phyloP scores from a whole-genome alignment of 2,329 filamentous ascomycete species.

The Tolypocladium endophyticum region DNA sequence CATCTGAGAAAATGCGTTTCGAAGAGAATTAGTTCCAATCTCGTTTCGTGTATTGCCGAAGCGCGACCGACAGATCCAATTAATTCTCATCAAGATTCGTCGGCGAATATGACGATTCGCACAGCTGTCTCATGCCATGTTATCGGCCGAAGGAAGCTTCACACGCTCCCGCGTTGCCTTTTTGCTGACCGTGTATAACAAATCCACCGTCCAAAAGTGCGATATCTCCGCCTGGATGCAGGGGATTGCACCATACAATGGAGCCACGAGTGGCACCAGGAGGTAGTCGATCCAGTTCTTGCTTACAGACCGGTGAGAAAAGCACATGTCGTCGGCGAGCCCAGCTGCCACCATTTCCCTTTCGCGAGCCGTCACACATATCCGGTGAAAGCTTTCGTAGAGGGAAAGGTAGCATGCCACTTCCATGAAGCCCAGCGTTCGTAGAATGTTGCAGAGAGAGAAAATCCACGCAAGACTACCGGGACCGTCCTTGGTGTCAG shows the following conservation, averaged over 20 bases:
- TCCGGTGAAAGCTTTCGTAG: slow-evolving; percentile 57
- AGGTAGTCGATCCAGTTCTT: slow-evolving; percentile 52
- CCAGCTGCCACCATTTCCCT: slow-evolving; percentile 57
- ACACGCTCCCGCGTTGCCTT: slow-evolving; percentile 48
- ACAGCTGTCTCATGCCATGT: slow-evolving; percentile 25
- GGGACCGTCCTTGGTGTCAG: slow-evolving; percentile 38
- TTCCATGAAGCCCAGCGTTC: slow-evolving; percentile 50
- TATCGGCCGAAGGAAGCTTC: slow-evolving; percentile 30
- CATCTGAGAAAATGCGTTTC: slow-evolving; percentile 9
- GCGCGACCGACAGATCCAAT: slow-evolving; percentile 6
- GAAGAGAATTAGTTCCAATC: neutral
- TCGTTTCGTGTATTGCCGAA: neutral
- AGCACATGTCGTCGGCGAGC: slow-evolving; percentile 53
- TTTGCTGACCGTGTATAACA: slow-evolving; percentile 63
- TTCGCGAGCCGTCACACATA: slow-evolving; percentile 49
- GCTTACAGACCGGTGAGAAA: slow-evolving; percentile 46
- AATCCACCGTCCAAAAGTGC: slow-evolving; percentile 59
- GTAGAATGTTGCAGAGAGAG: slow-evolving; percentile 45
- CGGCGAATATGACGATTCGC: neutral
- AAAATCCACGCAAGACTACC: slow-evolving; percentile 50
- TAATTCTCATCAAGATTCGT: neutral
- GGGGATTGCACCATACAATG: slow-evolving; percentile 57
- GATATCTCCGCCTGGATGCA: slow-evolving; percentile 56
- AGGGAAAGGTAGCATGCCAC: slow-evolving; percentile 54
- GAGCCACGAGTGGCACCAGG: slow-evolving; percentile 56